A percentile compares a stretch with the other conserved stretches of the same genome.
phyloP scores from a whole-genome alignment of 441 rosid genomes.

The Breynia disticha region DNA sequence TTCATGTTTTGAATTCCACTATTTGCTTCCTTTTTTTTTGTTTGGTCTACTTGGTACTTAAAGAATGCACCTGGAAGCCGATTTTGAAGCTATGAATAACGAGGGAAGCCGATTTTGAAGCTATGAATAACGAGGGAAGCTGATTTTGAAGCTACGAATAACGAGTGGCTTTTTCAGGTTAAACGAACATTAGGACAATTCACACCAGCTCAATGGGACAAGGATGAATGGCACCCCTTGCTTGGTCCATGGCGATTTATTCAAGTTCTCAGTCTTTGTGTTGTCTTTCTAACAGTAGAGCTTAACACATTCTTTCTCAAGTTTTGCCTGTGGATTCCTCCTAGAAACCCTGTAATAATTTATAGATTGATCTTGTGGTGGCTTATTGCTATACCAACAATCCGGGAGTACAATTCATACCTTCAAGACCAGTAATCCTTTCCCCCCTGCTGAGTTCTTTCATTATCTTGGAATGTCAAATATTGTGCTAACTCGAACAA shows the following conservation, averaged over 20 bases:
- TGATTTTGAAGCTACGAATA: constrained; percentile 1
- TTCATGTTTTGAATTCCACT: not conserved
- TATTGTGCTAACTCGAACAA: no score
- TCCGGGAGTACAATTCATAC: constrained; percentile 92
- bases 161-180: constrained; percentile 38
- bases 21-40: not conserved
- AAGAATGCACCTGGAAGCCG: no score
- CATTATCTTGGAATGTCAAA: no score
- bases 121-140: no score
- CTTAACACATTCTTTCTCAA: constrained; percentile 97
- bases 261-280: constrained; percentile 93
- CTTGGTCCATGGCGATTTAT: constrained; percentile 98
- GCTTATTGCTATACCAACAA: constrained; percentile 95
- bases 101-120: no score
- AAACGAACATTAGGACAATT: constrained; percentile 90
- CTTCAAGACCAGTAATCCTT: constrained; percentile 80
- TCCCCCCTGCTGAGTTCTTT: constrained; percentile 1
- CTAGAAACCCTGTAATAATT: constrained; percentile 80
- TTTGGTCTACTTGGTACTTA: not conserved
- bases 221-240: constrained; percentile 98
- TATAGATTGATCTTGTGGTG: constrained; percentile 98
- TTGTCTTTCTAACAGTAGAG: constrained; percentile 83
- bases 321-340: constrained; percentile 97
- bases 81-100: no score
- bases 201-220: constrained; percentile 99